phyloP scores from a whole-genome alignment of 2,329 filamentous ascomycete genomes.

The Pseudogymnoascus sp. region DNA sequence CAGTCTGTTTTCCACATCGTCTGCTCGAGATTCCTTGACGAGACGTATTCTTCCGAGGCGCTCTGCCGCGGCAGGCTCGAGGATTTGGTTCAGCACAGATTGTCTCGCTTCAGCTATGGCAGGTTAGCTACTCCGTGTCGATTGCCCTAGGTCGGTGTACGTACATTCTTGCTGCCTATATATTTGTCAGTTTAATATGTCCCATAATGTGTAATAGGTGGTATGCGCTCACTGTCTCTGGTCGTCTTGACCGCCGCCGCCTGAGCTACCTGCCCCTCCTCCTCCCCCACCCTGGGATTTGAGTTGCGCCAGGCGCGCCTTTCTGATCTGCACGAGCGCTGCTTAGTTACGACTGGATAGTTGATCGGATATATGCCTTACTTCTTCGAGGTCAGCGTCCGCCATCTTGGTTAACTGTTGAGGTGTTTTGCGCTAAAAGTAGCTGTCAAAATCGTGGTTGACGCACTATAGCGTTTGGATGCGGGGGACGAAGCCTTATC shows the following conservation, averaged over 20 bases:
- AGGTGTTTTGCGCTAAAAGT: background rate
- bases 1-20: constrained; percentile 84
- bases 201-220: constrained; percentile 16
- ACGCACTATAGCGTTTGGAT: background rate
- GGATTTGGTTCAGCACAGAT: constrained; percentile 81
- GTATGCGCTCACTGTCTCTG: constrained; percentile 50
- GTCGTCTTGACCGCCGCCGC: constrained; percentile 50
- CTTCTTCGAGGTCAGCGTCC: constrained; percentile 8
- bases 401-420: background rate
- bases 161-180: constrained; percentile 42
- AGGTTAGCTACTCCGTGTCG: constrained; percentile 17
- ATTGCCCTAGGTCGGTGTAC: background rate
- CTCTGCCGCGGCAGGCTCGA: constrained; percentile 88
- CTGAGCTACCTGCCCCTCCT: constrained; percentile 39
- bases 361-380: background rate
- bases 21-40: constrained; percentile 86
- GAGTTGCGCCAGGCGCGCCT: constrained; percentile 87
- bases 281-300: constrained; percentile 60
- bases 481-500: background rate
- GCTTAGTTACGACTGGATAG: background rate
- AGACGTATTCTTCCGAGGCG: constrained; percentile 89
- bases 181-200: constrained; percentile 9
- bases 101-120: constrained; percentile 59
- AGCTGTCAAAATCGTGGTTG: constrained; percentile 1
- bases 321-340: constrained; percentile 61